Evolutionary conservation across 768 basidiomycete species (phyloP), one percentile per base, ranked within the genome.

Genomic region (Punctularia strigosozonata): DNA sequence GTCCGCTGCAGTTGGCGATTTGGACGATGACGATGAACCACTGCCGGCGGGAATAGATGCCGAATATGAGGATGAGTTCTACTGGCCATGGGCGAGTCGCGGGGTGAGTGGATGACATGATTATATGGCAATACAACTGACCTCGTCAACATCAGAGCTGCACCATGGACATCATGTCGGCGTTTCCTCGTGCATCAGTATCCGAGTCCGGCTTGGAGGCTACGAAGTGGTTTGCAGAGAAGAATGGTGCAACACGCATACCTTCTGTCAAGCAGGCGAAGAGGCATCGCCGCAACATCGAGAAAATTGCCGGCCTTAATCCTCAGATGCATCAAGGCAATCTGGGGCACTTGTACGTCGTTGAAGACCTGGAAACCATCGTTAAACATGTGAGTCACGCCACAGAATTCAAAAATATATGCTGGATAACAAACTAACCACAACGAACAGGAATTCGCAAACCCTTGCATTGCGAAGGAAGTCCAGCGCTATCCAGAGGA

Each of bases 101-200:
- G 28, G 15, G 28, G 28, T 30, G 28, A 30, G 28, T 30, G 10
- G n/a, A n/a, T 30, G 15, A 15, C 15, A 10, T 30, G 10, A 10
- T 30, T 10, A 30, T 30, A 15, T 15, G 10, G 15, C 10, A 10
- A 10, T 30, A 30, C 15, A 15, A 30, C 10, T 30, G 10, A 30
- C 10, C 18, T 18, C 26, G 20, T 31, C 21, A 22, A 35, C 32
- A 14, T 15, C 31, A 46, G 45, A 34, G 40, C 5, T 36, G 38
- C n/a, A 23, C 46, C 2, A 25, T 42, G 1, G 45, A 49, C 23
- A 24, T 43, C 6, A 23, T 46, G 1, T 25, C 40, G 3, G 45
- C 47, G 22, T 46, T 49, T 36, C 47, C 45, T 0, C 42, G 47
- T 1, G 38, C 47, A 1, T 26, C 42, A 1, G 46, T 49, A 30